Conservation (phyloP, 2,329 filamentous ascomycete genomes). For the Fusarium napiforme region DNA sequence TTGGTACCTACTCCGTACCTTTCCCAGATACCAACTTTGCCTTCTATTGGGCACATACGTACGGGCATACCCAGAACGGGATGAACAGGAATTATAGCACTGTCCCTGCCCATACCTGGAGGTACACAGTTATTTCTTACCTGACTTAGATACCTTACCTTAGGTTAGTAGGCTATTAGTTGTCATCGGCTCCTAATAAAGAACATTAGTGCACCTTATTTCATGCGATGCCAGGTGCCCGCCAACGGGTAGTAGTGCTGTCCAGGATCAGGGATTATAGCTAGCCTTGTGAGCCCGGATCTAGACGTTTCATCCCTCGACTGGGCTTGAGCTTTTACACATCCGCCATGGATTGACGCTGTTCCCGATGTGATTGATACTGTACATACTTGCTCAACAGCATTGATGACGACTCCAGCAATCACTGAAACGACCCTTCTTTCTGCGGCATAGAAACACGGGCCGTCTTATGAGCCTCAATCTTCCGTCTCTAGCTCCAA, state of each 20-base stretch:
- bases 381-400: background rate
- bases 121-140: background rate
- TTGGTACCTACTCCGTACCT: background rate
- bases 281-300: slow-evolving; percentile 23
- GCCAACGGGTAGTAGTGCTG: slow-evolving; percentile 1
- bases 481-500: slow-evolving; percentile 2
- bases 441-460: slow-evolving; percentile 6
- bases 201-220: slow-evolving; percentile 11
- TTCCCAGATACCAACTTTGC: background rate
- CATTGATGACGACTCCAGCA: slow-evolving; percentile 16
- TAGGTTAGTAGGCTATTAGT: background rate
- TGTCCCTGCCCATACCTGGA: background rate
- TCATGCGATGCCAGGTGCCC: slow-evolving; percentile 13
- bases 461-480: slow-evolving; percentile 9
- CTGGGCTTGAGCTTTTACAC: slow-evolving; percentile 21
- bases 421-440: slow-evolving; percentile 14
- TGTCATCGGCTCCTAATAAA: slow-evolving; percentile 2
- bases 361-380: slow-evolving; percentile 14
- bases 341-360: slow-evolving; percentile 21
- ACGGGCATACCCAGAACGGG: background rate
- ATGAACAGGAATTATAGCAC: background rate
- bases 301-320: slow-evolving; percentile 43
- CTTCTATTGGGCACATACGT: background rate
- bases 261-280: slow-evolving; percentile 38
- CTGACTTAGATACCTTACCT: background rate